Evolutionary conservation across 148 eudicot genomes (phyloP).

Genomic region (Simmondsia chinensis): DNA sequence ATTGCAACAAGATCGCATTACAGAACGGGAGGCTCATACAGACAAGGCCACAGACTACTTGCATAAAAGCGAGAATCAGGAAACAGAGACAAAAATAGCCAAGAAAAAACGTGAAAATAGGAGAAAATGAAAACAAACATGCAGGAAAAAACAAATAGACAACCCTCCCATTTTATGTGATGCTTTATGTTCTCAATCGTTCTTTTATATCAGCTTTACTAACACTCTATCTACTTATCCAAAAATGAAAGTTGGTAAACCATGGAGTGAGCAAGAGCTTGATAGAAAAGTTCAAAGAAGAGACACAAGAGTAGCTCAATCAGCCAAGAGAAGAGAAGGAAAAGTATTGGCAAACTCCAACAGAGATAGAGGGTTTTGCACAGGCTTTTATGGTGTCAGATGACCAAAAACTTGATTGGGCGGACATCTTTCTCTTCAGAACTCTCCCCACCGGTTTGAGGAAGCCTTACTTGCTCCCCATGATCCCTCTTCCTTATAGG

Average conservation of each 20-base stretch:
- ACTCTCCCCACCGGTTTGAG: constrained; percentile 17
- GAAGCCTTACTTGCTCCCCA: constrained; percentile 9
- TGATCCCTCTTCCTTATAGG: constrained; percentile 17
- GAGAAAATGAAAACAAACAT: too few relatives aligned
- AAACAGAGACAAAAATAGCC: too few relatives aligned
- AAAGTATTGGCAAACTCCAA: constrained; percentile 15
- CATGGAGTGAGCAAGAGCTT: constrained; percentile 20
- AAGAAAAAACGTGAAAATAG: too few relatives aligned
- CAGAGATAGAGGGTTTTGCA: constrained; percentile 22
- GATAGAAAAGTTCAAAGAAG: constrained; percentile 17
- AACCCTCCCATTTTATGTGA: too few relatives aligned
- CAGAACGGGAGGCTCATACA: too few relatives aligned
- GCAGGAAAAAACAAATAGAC: too few relatives aligned
- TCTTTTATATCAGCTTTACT: neutral
- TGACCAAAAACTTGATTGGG: constrained; percentile 35
- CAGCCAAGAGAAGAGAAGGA: constrained; percentile 24
- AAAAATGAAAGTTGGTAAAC: constrained; percentile 21
- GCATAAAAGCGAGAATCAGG: too few relatives aligned
- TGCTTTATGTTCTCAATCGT: too few relatives aligned
- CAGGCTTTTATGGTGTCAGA: constrained; percentile 27
- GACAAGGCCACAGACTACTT: too few relatives aligned
- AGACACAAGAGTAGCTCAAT: constrained; percentile 13
- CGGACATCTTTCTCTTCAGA: constrained; percentile 12
- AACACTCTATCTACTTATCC: too few relatives aligned
- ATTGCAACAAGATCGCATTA: too few relatives aligned